These are phyloP conservation scores for Arctium minus DNA, from an alignment of 129 eudicot genomes.

Conservation along the genomic window DNA sequence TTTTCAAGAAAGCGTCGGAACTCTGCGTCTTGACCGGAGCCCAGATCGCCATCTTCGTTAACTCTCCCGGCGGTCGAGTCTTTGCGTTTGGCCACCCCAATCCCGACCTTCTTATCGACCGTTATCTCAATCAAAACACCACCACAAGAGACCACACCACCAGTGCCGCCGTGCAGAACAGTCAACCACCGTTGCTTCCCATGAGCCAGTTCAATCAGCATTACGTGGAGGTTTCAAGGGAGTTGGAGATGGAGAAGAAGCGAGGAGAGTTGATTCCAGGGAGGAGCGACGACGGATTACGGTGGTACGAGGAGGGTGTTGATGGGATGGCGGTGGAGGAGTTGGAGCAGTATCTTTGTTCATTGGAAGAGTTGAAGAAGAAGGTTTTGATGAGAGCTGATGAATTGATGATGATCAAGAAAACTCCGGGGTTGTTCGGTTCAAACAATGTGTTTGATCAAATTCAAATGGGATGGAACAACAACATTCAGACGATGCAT, in stretches of 20 bases:
- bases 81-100: background rate
- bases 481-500: background rate
- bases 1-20: constrained; percentile 18
- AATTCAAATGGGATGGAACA: background rate
- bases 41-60: constrained; percentile 4
- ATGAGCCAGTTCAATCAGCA: background rate
- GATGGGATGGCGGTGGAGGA: constrained; percentile 5
- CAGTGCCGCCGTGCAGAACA: background rate
- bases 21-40: constrained; percentile 12
- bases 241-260: constrained; percentile 2
- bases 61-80: constrained; percentile 1
- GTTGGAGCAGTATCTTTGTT: background rate
- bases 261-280: background rate
- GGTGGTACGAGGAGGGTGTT: background rate
- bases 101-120: background rate
- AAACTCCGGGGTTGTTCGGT: background rate
- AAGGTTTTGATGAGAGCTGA: background rate
- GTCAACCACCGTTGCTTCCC: background rate
- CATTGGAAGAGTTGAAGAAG: constrained; percentile 1
- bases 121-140: background rate
- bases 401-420: background rate
- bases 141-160: background rate
- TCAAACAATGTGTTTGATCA: background rate
- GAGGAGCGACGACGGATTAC: background rate
- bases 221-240: background rate